Base-by-base conservation (phyloP, 352 stramenopile genomes). In the Globisporangium recalcitrans region DNA sequence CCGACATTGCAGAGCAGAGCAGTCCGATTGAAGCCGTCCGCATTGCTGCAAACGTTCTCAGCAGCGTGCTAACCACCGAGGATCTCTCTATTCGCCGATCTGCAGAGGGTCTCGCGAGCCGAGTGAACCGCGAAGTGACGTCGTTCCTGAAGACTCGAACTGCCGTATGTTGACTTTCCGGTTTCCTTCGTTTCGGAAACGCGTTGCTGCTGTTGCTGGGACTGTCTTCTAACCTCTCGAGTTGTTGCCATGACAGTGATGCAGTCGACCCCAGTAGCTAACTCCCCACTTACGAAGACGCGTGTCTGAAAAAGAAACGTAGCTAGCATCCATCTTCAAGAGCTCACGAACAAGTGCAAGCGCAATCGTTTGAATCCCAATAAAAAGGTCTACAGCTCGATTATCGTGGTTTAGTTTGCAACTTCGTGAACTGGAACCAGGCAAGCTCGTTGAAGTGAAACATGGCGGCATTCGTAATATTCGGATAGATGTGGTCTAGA, bases 41-140 rank as follows among this genome's bases (percentile, higher is more conserved):
- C 1, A 44, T 68, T 3, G n/a, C 26, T 13, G 51, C 56, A 26
- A 59, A 42, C 29, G 29, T 61, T 5, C 1, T 57, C 6, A 60
- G 56, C 19, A 47, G 40, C 22, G 36, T 64, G n/a, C 14, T 68
- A 27, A 38, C 49, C 16, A 61, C 58, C 2, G 63, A 68, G 3
- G 63, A 68, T 51, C 49, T 64, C 13, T 63, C 56, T 7, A 38
- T 68, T 1, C 63, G 58, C 19, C 51, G 63, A 48, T 56, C 36
- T 4, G 63, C 63, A 0, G 63, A 58, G 11, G 16, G 40, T 6
- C 58, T 63, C 44, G 40, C 56, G 21, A 44, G 2, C 10, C 63
- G 63, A 34, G 51, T 64, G 24, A 60, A 32, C 16, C 38, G 58
- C 24, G 63, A 63, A 26, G 49, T 40, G 48, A 61, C 51, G 9